Conservation (phyloP, 108 stramenopile species). For the Epipyxis sp. region DNA sequence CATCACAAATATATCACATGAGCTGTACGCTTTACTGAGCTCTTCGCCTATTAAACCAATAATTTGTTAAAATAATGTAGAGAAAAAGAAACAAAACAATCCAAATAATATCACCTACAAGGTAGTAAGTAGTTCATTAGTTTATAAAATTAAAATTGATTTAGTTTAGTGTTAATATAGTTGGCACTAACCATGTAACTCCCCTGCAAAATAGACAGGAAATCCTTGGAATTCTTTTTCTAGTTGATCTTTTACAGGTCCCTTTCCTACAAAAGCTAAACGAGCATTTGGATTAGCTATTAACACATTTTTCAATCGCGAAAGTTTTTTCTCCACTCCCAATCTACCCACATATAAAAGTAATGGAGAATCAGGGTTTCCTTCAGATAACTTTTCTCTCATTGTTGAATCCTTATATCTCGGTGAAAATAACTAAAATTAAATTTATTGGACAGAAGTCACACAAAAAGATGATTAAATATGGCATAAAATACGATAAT, state of each 20-base stretch:
- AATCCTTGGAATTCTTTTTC: slow-evolving; percentile 54
- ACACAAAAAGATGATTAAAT: no score
- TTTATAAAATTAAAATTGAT: not conserved
- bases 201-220: slow-evolving; percentile 45
- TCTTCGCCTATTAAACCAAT: slow-evolving; percentile 46
- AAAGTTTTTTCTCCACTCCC: slow-evolving; percentile 68
- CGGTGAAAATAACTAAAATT: slow-evolving; percentile 65
- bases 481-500: no score
- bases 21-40: slow-evolving; percentile 52
- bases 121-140: no score
- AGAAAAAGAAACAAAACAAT: no score
- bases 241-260: slow-evolving; percentile 59
- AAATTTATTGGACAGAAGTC: not conserved
- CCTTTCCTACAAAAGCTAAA: slow-evolving; percentile 69
- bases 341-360: slow-evolving; percentile 84
- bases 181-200: not conserved
- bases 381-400: slow-evolving; percentile 71
- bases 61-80: no score
- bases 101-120: no score
- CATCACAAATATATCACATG: slow-evolving; percentile 25
- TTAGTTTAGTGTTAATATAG: not conserved
- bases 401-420: slow-evolving; percentile 63
- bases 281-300: slow-evolving; percentile 52
- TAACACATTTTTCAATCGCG: slow-evolving; percentile 37
- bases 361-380: slow-evolving; percentile 73